Evolutionary conservation across 2,329 filamentous ascomycete species (phyloP), one percentile per base, ranked within the genome.

Genomic region (Uncinocarpus reesii): DNA sequence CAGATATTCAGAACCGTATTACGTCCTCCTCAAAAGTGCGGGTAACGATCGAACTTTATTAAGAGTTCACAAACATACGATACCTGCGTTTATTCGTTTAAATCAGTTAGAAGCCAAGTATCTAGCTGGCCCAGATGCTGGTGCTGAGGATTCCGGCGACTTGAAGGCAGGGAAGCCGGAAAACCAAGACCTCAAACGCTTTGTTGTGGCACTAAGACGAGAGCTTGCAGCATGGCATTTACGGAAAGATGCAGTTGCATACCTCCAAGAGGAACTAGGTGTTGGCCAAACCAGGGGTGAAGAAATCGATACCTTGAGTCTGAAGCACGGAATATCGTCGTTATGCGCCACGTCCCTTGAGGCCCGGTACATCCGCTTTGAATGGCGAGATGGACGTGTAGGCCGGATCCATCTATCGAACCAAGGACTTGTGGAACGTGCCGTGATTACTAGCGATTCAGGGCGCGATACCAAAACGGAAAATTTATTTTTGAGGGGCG

Each of bases 31-130:
- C 36, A 58, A 58, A 36, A 58, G 57, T 10, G 55, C 51, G 2
- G 45, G 51, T 2, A 56, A 53, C 6, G 53, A 56, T 7, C 49
- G 48, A n/a, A 56, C 57, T 29, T 48, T 56, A 11, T 46, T 69
- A 4, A 54, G 56, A 2, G 62, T 72, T 4, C 61, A 71, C 50
- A 59, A 63, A 11, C 70, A 72, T 55, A 72, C 70, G 0, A 64
- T 72, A n/a, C 70, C 70, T 4, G 58, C 63, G 0, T 69, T 71
- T 46, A 69, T 72, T 15, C 61, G 68, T 0, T 48, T 72, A 7
- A 51, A 61, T 7, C 61, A 61, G 28, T 55, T 72, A 7, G 66
- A 66, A 53, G 51, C 58, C 13, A 53, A 55, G 11, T 70, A 67
- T 53, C 60, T 71, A 1, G 55, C 60, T 4, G 18, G 52, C 4